Conservation (phyloP, 129 eudicot species). For the Escallonia rubra region DNA sequence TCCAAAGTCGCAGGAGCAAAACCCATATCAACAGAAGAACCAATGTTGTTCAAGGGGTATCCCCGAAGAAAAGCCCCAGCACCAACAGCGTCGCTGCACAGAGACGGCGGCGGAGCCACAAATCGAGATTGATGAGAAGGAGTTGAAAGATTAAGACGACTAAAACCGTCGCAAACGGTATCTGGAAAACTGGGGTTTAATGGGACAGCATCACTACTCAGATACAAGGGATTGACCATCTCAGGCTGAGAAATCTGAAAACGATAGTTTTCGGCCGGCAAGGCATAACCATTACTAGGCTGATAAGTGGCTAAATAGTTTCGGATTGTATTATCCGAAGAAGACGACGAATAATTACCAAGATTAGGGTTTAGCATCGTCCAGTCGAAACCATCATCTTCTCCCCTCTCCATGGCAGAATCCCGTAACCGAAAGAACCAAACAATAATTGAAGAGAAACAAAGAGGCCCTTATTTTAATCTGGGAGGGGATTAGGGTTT, state of each 20-base stretch:
- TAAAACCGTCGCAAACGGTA: constrained; percentile 23
- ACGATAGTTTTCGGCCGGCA: neutral
- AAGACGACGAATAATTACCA: neutral
- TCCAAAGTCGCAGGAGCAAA: neutral
- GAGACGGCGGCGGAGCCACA: neutral
- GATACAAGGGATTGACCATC: neutral
- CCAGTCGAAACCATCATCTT: too few species aligned
- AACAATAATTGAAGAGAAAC: too few species aligned
- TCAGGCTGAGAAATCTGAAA: neutral
- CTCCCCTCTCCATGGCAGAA: neutral
- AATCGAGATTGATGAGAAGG: constrained; percentile 6
- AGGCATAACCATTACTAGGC: neutral
- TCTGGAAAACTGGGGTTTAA: constrained; percentile 19
- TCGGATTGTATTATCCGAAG: neutral
- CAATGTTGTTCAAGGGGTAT: neutral
- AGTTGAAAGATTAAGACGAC: constrained; percentile 17
- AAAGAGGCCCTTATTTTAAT: neutral
- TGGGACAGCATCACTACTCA: too few species aligned
- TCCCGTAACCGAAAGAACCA: too few species aligned
- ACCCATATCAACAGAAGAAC: neutral
- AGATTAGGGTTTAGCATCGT: neutral
- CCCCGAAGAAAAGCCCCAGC: constrained; percentile 5
- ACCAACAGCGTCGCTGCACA: neutral
- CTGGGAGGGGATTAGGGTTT: neutral
- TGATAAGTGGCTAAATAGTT: neutral